Percentiles rank a stretch among this genome's conserved stretches.
Conservation (phyloP, 371 early-diverging fungal species). For the Circinella umbellata region DNA sequence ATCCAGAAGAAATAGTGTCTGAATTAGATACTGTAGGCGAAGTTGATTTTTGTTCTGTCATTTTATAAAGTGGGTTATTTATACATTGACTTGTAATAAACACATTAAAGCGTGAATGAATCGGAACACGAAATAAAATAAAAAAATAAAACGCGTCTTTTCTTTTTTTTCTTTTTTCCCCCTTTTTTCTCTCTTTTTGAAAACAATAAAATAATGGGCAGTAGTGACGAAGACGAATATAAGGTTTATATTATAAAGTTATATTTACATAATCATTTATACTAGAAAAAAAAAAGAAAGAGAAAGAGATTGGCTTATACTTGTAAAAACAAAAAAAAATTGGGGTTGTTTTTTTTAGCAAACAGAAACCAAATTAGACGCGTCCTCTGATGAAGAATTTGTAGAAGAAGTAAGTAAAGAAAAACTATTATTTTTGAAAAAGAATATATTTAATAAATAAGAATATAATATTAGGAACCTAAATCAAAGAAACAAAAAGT, state of each 20-base stretch:
- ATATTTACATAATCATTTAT: neutral
- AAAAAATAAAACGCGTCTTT: neutral
- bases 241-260: conserved; percentile 11
- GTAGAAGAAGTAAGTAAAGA: neutral
- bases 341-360: neutral
- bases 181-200: neutral
- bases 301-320: no score
- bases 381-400: conserved; percentile 8
- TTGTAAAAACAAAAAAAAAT: no score
- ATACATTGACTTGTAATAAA: no score
- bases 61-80: neutral
- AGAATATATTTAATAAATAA: no score
- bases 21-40: neutral
- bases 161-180: neutral
- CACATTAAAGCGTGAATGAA: no score
- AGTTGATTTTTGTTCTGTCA: neutral
- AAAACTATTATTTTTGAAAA: no score
- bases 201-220: conserved; percentile 5
- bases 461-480: neutral
- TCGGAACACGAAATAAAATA: neutral
- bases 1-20: neutral
- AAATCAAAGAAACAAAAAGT: conserved; percentile 5
- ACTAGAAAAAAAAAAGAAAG: no score
- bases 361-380: neutral
- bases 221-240: conserved; percentile 18